Base-by-base conservation (phyloP, 495 filamentous ascomycete species). In the Acidomyces sp. region DNA sequence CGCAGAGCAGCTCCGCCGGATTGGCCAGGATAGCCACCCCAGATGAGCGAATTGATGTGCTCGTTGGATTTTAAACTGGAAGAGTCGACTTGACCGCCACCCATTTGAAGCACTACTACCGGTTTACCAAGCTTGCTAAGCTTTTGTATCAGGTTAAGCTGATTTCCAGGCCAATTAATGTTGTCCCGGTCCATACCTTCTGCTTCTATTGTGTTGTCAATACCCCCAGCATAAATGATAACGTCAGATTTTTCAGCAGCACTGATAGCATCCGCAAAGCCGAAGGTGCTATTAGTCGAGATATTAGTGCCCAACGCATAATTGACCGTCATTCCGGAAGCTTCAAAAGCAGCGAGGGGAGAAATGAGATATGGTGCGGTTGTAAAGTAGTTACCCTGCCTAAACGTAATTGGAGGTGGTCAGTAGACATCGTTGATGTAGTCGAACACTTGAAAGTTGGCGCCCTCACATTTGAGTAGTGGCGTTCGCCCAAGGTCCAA, bases 321-420 rank as follows among this genome's bases (percentile, higher is more conserved):
- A 43, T 64, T 65, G n/a, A 75, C 65, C n/a, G 55, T 47, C 53
- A 62, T 45, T 19, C 58, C 48, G 45, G 67, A 39, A 5, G 64
- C 36, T 32, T 72, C 56, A 11, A 69, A 69, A 1, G 64, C 66
- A 31, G 57, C 61, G 3, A 74, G 53, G 0, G 70, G 71, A 15
- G 67, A 68, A 27, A 60, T 66, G 3, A 78, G 61, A 51, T 74
- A 77, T 9, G 71, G 73, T 7, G 76, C 64, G 0, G 53, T 55
- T 4, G 70, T 72, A 39, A 50, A 63, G 55, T 79, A 80, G 46
- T 75, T 77, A 6, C 75, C 77, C 41, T 72, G 74, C n/a, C n/a
- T n/a, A n/a, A n/a, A n/a, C n/a, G n/a, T n/a, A n/a, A n/a, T n/a
- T n/a, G n/a, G n/a, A n/a, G n/a, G n/a, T n/a, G n/a, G n/a, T n/a